These are phyloP conservation scores for Candida peoriensis DNA, from an alignment of 805 yeast species.

Conservation along the genomic window DNA sequence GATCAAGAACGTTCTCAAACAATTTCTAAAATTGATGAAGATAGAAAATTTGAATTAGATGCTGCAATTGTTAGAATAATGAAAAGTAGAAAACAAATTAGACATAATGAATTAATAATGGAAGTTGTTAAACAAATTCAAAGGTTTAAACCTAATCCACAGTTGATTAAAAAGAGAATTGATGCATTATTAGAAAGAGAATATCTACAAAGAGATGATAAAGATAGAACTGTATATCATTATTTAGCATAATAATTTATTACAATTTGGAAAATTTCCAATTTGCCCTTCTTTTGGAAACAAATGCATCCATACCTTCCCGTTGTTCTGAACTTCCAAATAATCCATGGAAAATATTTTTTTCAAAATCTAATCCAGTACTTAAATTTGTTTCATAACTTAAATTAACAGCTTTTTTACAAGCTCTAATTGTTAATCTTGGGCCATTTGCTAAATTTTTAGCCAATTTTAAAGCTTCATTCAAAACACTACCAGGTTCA, in stretches of 20 bases:
- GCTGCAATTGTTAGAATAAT: conserved; percentile 87
- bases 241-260: conserved; percentile 49
- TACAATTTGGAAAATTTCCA: conserved; percentile 18
- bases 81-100: conserved; percentile 63
- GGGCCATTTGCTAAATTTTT: conserved; percentile 35
- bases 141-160: conserved; percentile 66
- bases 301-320: conserved; percentile 48
- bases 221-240: conserved; percentile 54
- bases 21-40: conserved; percentile 50
- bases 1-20: conserved; percentile 40
- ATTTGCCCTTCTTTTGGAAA: conserved; percentile 38
- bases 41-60: conserved; percentile 64
- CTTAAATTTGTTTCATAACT: conserved; percentile 33
- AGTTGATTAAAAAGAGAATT: conserved; percentile 63
- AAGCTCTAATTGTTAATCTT: conserved; percentile 39
- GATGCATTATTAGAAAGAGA: conserved; percentile 78
- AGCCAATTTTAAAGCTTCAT: conserved; percentile 41
- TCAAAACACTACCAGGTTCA: conserved; percentile 34
- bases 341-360: conserved; percentile 39
- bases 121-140: conserved; percentile 58
- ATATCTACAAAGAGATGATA: conserved; percentile 67
- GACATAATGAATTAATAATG: conserved; percentile 61
- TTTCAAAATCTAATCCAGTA: conserved; percentile 38
- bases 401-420: conserved; percentile 39
- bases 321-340: conserved; percentile 42